phyloP scores from a whole-genome alignment of 352 stramenopile species.

The Thraustotheca clavata region DNA sequence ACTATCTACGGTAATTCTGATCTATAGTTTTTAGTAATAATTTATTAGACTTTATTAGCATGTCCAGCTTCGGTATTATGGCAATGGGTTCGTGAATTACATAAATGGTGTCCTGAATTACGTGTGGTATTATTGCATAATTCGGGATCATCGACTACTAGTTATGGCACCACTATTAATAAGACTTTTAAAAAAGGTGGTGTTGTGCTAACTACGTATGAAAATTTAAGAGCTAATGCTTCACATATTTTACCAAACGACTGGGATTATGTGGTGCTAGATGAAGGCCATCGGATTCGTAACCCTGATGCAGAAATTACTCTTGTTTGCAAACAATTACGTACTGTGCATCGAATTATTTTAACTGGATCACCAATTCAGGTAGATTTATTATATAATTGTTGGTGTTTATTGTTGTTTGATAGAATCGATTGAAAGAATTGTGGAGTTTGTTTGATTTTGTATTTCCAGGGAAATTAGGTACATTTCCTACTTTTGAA shows the following conservation, averaged over 20 bases:
- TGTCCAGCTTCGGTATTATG: conserved; percentile 93
- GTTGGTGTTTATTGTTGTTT: conserved; percentile 20
- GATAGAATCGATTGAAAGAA: conserved; percentile 94
- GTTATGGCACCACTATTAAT: conserved; percentile 9
- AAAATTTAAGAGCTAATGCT: conserved; percentile 89
- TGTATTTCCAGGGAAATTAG: conserved; percentile 95
- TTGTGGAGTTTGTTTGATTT: conserved; percentile 99
- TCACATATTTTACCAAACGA: conserved; percentile 84
- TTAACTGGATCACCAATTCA: conserved; percentile 88
- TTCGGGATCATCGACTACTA: conserved; percentile 36
- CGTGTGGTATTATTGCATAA: conserved; percentile 86
- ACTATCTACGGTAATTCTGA: not conserved
- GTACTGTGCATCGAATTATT: conserved; percentile 87
- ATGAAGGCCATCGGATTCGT: conserved; percentile 98
- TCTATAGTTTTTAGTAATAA: not conserved
- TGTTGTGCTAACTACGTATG: conserved; percentile 95
- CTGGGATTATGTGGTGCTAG: conserved; percentile 97
- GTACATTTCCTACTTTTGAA: conserved; percentile 96
- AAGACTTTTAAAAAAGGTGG: conserved; percentile 68
- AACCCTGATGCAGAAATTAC: conserved; percentile 98
- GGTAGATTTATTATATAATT: conserved; percentile 18
- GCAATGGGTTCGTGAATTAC: conserved; percentile 94
- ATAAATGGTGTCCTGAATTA: conserved; percentile 87
- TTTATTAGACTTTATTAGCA: conserved; percentile 72
- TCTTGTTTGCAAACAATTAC: conserved; percentile 88